Evolutionary conservation across 352 stramenopile genomes (phyloP).

Genomic region (Phytophthora ohioensis): DNA sequence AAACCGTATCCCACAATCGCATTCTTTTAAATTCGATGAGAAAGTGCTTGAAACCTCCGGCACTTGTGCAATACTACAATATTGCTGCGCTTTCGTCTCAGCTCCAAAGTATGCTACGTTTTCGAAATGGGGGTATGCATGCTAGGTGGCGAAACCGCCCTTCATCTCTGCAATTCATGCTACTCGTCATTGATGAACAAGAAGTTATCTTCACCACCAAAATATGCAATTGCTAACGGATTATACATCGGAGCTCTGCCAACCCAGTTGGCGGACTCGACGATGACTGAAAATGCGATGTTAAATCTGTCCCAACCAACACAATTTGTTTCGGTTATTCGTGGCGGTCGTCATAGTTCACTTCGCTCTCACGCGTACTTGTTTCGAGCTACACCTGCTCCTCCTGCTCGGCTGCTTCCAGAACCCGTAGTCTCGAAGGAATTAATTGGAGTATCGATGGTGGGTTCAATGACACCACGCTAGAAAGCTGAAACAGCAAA

Average conservation of each 20-base stretch:
- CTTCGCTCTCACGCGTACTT: constrained; percentile 34
- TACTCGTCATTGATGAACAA: not conserved
- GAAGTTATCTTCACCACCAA: not conserved
- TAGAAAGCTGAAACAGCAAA: constrained; percentile 24
- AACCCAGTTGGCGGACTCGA: not conserved
- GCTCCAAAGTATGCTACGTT: not conserved
- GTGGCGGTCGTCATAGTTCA: constrained; percentile 18
- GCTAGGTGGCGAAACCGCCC: not conserved
- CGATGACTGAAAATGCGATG: constrained; percentile 28
- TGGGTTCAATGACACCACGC: constrained; percentile 25
- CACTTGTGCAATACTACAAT: not conserved
- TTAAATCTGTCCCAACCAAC: constrained; percentile 34
- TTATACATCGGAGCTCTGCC: not conserved
- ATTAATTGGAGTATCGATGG: constrained; percentile 28
- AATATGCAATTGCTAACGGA: constrained; percentile 5
- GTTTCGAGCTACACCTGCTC: constrained; percentile 21
- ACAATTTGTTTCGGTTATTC: constrained; percentile 30
- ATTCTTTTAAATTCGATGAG: not conserved
- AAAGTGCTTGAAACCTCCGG: not conserved
- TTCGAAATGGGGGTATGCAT: not conserved
- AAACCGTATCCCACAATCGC: not conserved
- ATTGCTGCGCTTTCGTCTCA: not conserved
- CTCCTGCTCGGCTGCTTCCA: constrained; percentile 1
- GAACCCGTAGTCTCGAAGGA: constrained; percentile 5
- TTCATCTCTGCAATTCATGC: not conserved